Base-by-base conservation (phyloP, 2,329 filamentous ascomycete genomes). In the Fusarium acutatum region DNA sequence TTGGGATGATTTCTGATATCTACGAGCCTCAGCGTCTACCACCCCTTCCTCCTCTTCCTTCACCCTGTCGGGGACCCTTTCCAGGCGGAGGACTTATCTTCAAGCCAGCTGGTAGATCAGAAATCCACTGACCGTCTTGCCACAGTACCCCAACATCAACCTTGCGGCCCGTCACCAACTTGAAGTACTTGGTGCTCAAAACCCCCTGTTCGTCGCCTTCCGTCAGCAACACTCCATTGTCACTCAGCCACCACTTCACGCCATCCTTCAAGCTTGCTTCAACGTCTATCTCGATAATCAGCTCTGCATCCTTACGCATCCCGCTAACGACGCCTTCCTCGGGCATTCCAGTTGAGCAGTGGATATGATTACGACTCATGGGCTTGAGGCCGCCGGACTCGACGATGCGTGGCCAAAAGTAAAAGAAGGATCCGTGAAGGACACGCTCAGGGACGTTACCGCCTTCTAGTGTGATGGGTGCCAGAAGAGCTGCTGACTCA, bases 381-480 rank as follows among this genome's bases (percentile, higher is more conserved):
- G 88, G 88, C 75, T 89, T 91, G 66, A 99, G 83, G 0, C 96
- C 95, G 9, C 95, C 95, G 0, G 88, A 86, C n/a, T 87, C 86
- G 17, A 95, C 82, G 69, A 99, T 98, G 17, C 86, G 79, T 2
- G 88, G 84, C 92, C 95, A 98, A 26, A 93, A 92, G 20, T 89
- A 88, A 76, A 95, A 94, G 79, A 95, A 97, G 0, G 96, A 98
- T 41, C 96, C 96, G 83, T 98, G 95, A 6, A 98, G 89, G 7
- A 95, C 94, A 1, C 87, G 85, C 0, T 85, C 79, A 0, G 94
- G 94, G 3, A 95, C 76, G 70, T 89, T 89, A 30, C 78, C 87
- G 12, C 80, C 83, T 38, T 88, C 87, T 2, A 89, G 79, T 3
- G 90, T 91, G 64, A 98, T 86, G 12, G 92, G 91, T 26, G 86